These are phyloP conservation scores for Arthrinium puccinioides DNA, from an alignment of 2,329 filamentous ascomycete genomes.

Conservation along the genomic window DNA sequence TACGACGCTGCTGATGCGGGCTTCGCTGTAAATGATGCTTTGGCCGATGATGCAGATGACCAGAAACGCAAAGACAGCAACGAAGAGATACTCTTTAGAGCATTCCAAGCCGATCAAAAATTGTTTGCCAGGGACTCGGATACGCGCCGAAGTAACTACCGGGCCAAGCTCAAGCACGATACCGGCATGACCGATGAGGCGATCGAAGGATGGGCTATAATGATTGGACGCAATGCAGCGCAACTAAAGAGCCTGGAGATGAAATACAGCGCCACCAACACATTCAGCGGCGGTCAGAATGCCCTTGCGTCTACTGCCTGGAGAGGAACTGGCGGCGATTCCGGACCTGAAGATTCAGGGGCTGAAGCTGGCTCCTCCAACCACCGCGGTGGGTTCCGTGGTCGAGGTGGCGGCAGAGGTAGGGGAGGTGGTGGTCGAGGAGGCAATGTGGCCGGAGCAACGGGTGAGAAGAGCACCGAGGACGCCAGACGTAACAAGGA, in stretches of 20 bases:
- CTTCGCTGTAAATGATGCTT: slow-evolving; percentile 68
- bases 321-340: slow-evolving; percentile 43
- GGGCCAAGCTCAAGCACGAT: slow-evolving; percentile 60
- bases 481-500: slow-evolving; percentile 70
- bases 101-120: slow-evolving; percentile 57
- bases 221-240: slow-evolving; percentile 68
- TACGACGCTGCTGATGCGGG: slow-evolving; percentile 92
- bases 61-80: slow-evolving; percentile 38
- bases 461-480: slow-evolving; percentile 65
- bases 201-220: slow-evolving; percentile 89
- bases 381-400: slow-evolving; percentile 38
- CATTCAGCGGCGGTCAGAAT: slow-evolving; percentile 59
- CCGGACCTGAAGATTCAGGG: slow-evolving; percentile 51
- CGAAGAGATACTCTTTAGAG: slow-evolving; percentile 67
- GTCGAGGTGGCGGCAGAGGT: slow-evolving; percentile 38
- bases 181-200: slow-evolving; percentile 90
- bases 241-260: slow-evolving; percentile 63
- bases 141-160: slow-evolving; percentile 56
- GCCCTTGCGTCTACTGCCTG: slow-evolving; percentile 62
- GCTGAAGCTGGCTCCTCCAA: slow-evolving; percentile 29
- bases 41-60: slow-evolving; percentile 46
- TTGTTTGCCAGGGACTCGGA: slow-evolving; percentile 66
- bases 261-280: slow-evolving; percentile 48
- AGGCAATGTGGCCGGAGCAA: slow-evolving; percentile 56
- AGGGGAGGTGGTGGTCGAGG: slow-evolving; percentile 45